Evolutionary conservation across 129 eudicot genomes (phyloP).

Genomic region (Chrysanthemum makinoi): DNA sequence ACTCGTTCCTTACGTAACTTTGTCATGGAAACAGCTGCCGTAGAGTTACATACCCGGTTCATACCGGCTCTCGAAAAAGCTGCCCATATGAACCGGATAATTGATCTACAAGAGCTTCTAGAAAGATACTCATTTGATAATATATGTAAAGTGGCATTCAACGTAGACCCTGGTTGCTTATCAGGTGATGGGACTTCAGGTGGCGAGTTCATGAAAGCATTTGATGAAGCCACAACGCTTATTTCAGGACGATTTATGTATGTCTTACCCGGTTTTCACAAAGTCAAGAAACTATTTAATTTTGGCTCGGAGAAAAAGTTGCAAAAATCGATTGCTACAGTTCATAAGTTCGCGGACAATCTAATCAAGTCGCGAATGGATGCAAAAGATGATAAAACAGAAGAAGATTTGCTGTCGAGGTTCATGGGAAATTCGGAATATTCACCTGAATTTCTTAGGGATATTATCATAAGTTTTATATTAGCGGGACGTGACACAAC

Average conservation of each 20-base stretch:
- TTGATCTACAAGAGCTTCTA: constrained; percentile 68
- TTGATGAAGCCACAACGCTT: constrained; percentile 65
- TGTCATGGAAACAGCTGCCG: constrained; percentile 27
- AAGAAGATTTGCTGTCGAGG: constrained; percentile 65
- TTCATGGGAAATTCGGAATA: constrained; percentile 28
- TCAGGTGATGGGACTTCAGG: constrained; percentile 46
- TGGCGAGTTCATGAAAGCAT: constrained; percentile 67
- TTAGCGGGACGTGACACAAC: constrained; percentile 82
- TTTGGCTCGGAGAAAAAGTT: constrained; percentile 56
- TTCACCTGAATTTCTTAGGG: constrained; percentile 44
- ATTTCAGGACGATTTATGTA: constrained; percentile 63
- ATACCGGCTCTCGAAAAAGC: constrained; percentile 49
- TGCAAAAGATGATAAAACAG: constrained; percentile 22
- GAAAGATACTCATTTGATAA: constrained; percentile 78
- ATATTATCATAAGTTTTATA: constrained; percentile 56
- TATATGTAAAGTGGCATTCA: constrained; percentile 69
- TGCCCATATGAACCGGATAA: constrained; percentile 20
- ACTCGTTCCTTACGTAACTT: constrained; percentile 39
- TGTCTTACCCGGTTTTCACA: constrained; percentile 25
- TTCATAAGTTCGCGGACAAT: constrained; percentile 59
- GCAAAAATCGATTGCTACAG: constrained; percentile 35
- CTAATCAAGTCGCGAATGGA: constrained; percentile 51
- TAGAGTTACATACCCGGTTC: constrained; percentile 42
- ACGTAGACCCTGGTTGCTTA: constrained; percentile 67
- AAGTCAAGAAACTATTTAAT: constrained; percentile 41